Evolutionary conservation across 192 early-diverging fungal species (phyloP).

Genomic region (Coemansia sp.): DNA sequence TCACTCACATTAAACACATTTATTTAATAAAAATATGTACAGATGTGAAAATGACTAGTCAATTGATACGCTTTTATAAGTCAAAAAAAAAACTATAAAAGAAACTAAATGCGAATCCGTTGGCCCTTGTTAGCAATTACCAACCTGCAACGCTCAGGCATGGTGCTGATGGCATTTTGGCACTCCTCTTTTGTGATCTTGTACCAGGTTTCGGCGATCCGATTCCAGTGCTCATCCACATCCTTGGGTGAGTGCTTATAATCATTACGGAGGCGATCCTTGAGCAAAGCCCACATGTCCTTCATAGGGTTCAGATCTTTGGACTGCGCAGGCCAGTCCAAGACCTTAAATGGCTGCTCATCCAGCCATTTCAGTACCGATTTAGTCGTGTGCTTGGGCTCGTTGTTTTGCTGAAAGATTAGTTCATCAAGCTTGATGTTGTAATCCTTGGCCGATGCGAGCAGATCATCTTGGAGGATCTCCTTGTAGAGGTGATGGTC

Average conservation of each 20-base stretch:
- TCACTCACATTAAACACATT: no score
- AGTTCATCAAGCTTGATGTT: background rate
- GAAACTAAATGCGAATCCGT: no score
- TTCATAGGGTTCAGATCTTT: background rate
- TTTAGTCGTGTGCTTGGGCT: background rate
- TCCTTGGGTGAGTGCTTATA: background rate
- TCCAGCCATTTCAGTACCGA: background rate
- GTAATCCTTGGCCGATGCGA: background rate
- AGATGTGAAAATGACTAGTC: no score
- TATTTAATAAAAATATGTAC: no score
- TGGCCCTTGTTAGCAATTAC: no score
- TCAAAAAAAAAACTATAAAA: no score
- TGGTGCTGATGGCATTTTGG: no score
- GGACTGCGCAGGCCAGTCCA: background rate
- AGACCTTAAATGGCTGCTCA: background rate
- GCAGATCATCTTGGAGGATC: background rate
- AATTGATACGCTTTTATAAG: no score
- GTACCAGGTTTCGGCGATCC: no score
- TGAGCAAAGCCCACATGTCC: background rate
- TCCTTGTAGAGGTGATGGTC: background rate
- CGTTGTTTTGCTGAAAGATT: constrained; percentile 3
- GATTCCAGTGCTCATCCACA: no score
- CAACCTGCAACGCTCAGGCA: no score
- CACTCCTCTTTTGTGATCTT: no score
- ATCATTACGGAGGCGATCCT: background rate